phyloP scores from a whole-genome alignment of 2,329 filamentous ascomycete species.

The Fusarium buharicum region DNA sequence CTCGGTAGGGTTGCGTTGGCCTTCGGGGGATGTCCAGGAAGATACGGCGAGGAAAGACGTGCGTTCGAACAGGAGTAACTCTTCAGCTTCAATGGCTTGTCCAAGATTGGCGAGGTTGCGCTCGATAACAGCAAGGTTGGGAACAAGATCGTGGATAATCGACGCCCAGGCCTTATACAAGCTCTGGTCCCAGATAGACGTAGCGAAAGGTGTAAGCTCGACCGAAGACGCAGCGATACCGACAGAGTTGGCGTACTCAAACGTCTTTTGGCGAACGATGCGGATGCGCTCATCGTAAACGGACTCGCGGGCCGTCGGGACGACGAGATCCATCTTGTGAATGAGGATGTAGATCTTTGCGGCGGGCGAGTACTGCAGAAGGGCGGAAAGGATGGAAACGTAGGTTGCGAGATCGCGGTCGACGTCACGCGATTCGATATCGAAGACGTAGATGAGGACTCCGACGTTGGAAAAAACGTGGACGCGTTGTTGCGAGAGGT shows the following conservation, averaged over 20 bases:
- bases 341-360: slow-evolving; percentile 94
- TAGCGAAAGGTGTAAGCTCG: slow-evolving; percentile 87
- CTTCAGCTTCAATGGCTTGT: slow-evolving; percentile 87
- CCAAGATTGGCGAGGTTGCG: slow-evolving; percentile 84
- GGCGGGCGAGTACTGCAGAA: slow-evolving; percentile 82
- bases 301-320: slow-evolving; percentile 78
- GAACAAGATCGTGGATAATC: slow-evolving; percentile 98
- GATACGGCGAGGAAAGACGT: slow-evolving; percentile 98
- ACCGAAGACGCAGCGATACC: slow-evolving; percentile 55
- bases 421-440: slow-evolving; percentile 95
- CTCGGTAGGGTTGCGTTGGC: slow-evolving; percentile 83
- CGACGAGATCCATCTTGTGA: slow-evolving; percentile 98
- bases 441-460: slow-evolving; percentile 98
- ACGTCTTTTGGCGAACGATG: slow-evolving; percentile 79
- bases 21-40: slow-evolving; percentile 81
- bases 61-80: slow-evolving; percentile 93
- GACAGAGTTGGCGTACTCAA: slow-evolving; percentile 59
- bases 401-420: slow-evolving; percentile 94
- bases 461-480: slow-evolving; percentile 98
- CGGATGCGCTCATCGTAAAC: slow-evolving; percentile 87
- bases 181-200: slow-evolving; percentile 98
- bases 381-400: slow-evolving; percentile 85
- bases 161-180: slow-evolving; percentile 98
- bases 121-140: slow-evolving; percentile 89
- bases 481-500: slow-evolving; percentile 91